Evolutionary conservation across 768 basidiomycete species (phyloP), one percentile per base, ranked within the genome.

Genomic region (Fibroporia radiculosa): DNA sequence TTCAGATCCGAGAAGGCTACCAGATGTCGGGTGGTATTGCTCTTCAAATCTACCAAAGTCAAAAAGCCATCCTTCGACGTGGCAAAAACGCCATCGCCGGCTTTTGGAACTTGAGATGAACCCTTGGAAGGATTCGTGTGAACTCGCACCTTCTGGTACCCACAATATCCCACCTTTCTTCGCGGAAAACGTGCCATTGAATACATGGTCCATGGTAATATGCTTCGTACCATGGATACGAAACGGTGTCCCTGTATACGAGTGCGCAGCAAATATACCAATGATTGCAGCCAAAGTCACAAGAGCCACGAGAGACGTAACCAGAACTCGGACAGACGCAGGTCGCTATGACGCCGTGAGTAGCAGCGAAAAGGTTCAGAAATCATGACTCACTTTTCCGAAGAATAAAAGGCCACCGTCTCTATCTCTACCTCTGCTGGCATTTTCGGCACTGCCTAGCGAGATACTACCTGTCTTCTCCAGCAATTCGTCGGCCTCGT

Each of bases 71-170:
- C 66, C 38, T 78, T 66, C 18, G 65, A 65, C 1, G 77, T 68
- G 5, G 87, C 87, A 66, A 83, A 96, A 1, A 96, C 88, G 0
- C 96, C 96, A 60, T 99, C 96, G 0, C 90, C 91, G 54, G 93
- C 96, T 96, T 25, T 28, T 7, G 6, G n/a, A n/a, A n/a, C n/a
- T n/a, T n/a, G n/a, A 11, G 20, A n/a, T 38, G 22, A 22, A 44
- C 19, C 13, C 19, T 10, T 2, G 3, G 28, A 7, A 20, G 19
- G 35, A n/a, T 6, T 6, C n/a, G 4, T 26, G 8, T n/a, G 25
- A 19, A 27, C 14, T 55, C 77, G 31, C 50, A 91, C 93, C 95
- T 77, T 96, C 93, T 7, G 84, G 79, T 23, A 98, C 83, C 96
- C 96, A 99, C 34, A 80, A 71, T 26, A 99, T 60, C 18, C 55